Percentiles rank a stretch among this genome's conserved stretches.
Conservation (phyloP, 2,329 filamentous ascomycete species). For the Ascochyta lentis region DNA sequence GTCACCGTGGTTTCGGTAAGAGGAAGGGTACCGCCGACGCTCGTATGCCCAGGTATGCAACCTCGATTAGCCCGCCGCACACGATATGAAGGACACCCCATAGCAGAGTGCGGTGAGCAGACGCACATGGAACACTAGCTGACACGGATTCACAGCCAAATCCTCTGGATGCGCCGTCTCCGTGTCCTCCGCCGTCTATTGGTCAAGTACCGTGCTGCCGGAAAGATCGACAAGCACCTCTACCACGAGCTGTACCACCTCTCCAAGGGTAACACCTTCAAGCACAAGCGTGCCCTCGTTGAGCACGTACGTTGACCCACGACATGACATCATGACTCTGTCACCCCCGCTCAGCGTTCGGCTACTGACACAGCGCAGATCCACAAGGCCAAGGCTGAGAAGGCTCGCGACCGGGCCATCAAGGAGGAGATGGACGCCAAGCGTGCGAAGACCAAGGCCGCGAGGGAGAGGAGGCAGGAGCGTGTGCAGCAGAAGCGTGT, state of each 20-base stretch:
- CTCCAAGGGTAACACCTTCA: slow-evolving; percentile 99
- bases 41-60: slow-evolving; percentile 92
- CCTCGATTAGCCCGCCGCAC: slow-evolving; percentile 25
- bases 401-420: slow-evolving; percentile 90
- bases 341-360: slow-evolving; percentile 24
- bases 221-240: slow-evolving; percentile 99
- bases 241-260: slow-evolving; percentile 99
- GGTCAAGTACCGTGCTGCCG: slow-evolving; percentile 99
- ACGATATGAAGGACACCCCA: slow-evolving; percentile 7
- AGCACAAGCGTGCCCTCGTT: slow-evolving; percentile 99
- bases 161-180: slow-evolving; percentile 99
- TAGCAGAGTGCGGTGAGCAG: slow-evolving; percentile 14
- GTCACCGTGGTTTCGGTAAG: slow-evolving; percentile 99
- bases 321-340: slow-evolving; percentile 49
- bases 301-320: slow-evolving; percentile 86
- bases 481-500: slow-evolving; percentile 89
- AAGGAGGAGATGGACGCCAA: slow-evolving; percentile 99
- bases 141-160: slow-evolving; percentile 69
- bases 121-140: slow-evolving; percentile 34
- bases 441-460: slow-evolving; percentile 99
- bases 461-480: slow-evolving; percentile 97
- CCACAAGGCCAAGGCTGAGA: slow-evolving; percentile 99
- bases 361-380: slow-evolving; percentile 68
- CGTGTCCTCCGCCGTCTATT: slow-evolving; percentile 98
- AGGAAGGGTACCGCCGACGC: slow-evolving; percentile 99